Base-by-base conservation (phyloP, 208 protist genomes). In the Trypanosoma grayi region DNA sequence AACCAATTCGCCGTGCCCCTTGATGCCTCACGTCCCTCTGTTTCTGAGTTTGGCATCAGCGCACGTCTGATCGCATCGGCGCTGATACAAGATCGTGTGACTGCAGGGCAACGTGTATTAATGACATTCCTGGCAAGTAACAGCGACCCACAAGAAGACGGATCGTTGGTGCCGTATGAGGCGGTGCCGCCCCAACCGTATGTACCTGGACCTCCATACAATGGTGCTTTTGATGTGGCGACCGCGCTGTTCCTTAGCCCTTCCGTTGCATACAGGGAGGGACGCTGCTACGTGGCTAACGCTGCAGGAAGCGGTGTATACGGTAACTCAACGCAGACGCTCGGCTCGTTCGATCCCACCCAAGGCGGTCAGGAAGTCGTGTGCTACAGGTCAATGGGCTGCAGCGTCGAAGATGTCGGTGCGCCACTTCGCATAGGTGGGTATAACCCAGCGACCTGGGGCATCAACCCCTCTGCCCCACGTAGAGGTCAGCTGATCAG, bases 1-100 rank as follows among this genome's bases (percentile, higher is more conserved):
- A 91, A 88, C 47, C 66, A 91, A 60, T 95, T 88, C 59, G 81
- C 84, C 14, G 76, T 95, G 11, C 85, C 89, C 4, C 57, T 95
- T 33, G 37, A 73, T 34, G 65, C 73, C 53, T 37, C 37, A 28
- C 22, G 46, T 11, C 73, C 69, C 10, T 60, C 45, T 1, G 30
- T 53, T 36, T 90, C 83, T 7, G 0, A 66, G 30, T 76, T 87
- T 44, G 13, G 53, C 10, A 73, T 95, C 18, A 60, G 62, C 46
- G 18, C 55, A 16, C 73, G 68, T 25, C 78, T 90, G 66, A 77
- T 83, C 0, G 52, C 39, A 16, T 34, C 57, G 4, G 25, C 87
- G 5, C 16, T 73, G 18, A 40, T 50, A 2, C 75, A 73, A 56
- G 44, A 10, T 9, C 46, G 58, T 44, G 40, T 78, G 25, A 75